phyloP scores from a whole-genome alignment of 768 basidiomycete genomes.

The Tubosaeta brunneosetosa region DNA sequence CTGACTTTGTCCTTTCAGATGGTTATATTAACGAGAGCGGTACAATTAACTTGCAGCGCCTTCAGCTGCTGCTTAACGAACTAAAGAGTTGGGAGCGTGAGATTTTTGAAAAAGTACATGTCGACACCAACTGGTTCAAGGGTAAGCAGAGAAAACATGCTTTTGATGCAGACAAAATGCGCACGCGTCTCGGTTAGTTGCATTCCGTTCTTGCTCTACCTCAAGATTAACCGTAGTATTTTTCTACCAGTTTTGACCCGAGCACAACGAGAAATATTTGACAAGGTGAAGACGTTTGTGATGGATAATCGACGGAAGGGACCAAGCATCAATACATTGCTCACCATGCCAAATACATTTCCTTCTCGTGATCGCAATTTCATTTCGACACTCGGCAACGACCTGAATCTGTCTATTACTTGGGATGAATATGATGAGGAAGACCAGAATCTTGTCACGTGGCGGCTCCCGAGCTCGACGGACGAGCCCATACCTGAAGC shows the following conservation, averaged over 20 bases:
- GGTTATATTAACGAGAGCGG: slow-evolving; percentile 94
- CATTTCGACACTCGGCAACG: slow-evolving; percentile 67
- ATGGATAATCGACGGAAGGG: slow-evolving; percentile 35
- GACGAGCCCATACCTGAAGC: slow-evolving; percentile 32
- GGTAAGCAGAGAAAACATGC: slow-evolving; percentile 81
- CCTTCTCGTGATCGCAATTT: slow-evolving; percentile 78
- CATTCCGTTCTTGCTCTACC: neutral
- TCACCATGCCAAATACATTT: slow-evolving; percentile 75
- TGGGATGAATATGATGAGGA: slow-evolving; percentile 94
- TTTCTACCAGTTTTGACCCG: slow-evolving; percentile 55
- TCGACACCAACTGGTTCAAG: slow-evolving; percentile 89
- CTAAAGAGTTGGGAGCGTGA: slow-evolving; percentile 86
- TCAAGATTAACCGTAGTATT: neutral
- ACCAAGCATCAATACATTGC: slow-evolving; percentile 33
- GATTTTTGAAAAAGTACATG: slow-evolving; percentile 86
- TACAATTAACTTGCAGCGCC: slow-evolving; percentile 67
- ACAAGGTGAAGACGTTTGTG: slow-evolving; percentile 75
- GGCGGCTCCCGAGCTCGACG: slow-evolving; percentile 49
- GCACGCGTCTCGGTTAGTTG: slow-evolving; percentile 59
- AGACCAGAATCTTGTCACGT: slow-evolving; percentile 71
- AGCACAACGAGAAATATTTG: slow-evolving; percentile 73
- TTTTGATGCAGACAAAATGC: slow-evolving; percentile 59
- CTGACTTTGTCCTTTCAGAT: slow-evolving; percentile 39
- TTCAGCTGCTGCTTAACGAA: slow-evolving; percentile 86
- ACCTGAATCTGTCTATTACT: slow-evolving; percentile 71